Percentiles rank a stretch among this genome's conserved stretches.
Evolutionary conservation across 768 basidiomycete species (phyloP).

Genomic region (Boletus pseudopeckii): DNA sequence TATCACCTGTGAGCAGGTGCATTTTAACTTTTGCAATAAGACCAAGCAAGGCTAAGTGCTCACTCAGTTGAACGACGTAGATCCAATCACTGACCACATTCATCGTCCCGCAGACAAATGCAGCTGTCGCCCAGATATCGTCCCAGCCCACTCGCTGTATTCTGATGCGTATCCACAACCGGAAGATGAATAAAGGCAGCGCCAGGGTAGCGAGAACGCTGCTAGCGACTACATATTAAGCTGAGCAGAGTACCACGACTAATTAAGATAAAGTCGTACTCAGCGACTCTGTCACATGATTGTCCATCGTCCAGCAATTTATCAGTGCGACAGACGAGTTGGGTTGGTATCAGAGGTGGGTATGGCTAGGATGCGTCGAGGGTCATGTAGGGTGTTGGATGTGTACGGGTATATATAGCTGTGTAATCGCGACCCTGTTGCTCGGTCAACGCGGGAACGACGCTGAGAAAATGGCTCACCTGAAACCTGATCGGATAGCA

Average conservation of each 20-base stretch:
- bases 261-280: background rate
- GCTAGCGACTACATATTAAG: conserved; percentile 1
- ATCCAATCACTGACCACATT: conserved; percentile 9
- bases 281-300: background rate
- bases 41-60: background rate
- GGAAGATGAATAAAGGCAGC: conserved; percentile 13
- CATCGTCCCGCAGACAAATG: conserved; percentile 12
- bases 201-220: conserved; percentile 1
- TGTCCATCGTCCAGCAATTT: conserved; percentile 1
- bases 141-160: conserved; percentile 22
- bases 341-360: background rate
- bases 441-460: background rate
- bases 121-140: conserved; percentile 18
- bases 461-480: background rate
- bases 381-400: background rate
- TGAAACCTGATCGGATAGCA: background rate
- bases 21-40: background rate
- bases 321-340: background rate
- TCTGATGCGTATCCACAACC: conserved; percentile 19
- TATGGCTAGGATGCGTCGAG: background rate
- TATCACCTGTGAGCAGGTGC: background rate
- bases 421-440: background rate
- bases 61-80: conserved; percentile 1
- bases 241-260: background rate
- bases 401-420: background rate